Conservation (phyloP, 352 stramenopile species). For the Globisporangium cylindrosporum region DNA sequence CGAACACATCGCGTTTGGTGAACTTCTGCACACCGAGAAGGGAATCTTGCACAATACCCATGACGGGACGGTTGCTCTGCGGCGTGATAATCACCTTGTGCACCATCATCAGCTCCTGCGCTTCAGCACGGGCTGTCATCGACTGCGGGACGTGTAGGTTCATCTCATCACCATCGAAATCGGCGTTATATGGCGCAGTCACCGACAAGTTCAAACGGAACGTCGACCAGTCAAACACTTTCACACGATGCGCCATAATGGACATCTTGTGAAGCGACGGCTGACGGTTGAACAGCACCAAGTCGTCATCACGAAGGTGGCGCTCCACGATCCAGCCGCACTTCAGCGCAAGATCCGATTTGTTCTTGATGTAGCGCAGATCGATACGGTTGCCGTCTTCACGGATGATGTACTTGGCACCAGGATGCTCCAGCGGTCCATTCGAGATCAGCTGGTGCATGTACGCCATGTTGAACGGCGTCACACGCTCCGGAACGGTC, state of each 20-base stretch:
- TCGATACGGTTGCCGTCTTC: slow-evolving; percentile 97
- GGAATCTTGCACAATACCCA: slow-evolving; percentile 99
- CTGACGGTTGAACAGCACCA: slow-evolving; percentile 99
- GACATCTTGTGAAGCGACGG: slow-evolving; percentile 99
- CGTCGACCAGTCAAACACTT: slow-evolving; percentile 99
- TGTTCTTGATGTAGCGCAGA: slow-evolving; percentile 98
- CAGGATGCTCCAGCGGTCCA: slow-evolving; percentile 95
- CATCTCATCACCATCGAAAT: slow-evolving; percentile 99
- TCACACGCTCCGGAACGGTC: slow-evolving; percentile 98
- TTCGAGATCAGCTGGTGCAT: slow-evolving; percentile 96
- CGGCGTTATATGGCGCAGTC: slow-evolving; percentile 99
- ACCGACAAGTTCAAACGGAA: slow-evolving; percentile 99
- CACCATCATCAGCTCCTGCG: slow-evolving; percentile 98
- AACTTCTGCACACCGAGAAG: slow-evolving; percentile 97
- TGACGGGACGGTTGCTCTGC: slow-evolving; percentile 98
- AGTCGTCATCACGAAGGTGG: slow-evolving; percentile 97
- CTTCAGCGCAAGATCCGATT: slow-evolving; percentile 94
- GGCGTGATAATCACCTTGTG: slow-evolving; percentile 98
- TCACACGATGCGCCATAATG: slow-evolving; percentile 99
- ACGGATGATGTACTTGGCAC: slow-evolving; percentile 98
- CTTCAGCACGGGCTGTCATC: slow-evolving; percentile 96
- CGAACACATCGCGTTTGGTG: slow-evolving; percentile 97
- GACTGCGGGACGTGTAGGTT: slow-evolving; percentile 98
- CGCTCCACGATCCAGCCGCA: slow-evolving; percentile 98
- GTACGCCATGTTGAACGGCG: slow-evolving; percentile 97